Conservation (phyloP, 2,329 filamentous ascomycete genomes). For the Fusarium solani-melongenae region DNA sequence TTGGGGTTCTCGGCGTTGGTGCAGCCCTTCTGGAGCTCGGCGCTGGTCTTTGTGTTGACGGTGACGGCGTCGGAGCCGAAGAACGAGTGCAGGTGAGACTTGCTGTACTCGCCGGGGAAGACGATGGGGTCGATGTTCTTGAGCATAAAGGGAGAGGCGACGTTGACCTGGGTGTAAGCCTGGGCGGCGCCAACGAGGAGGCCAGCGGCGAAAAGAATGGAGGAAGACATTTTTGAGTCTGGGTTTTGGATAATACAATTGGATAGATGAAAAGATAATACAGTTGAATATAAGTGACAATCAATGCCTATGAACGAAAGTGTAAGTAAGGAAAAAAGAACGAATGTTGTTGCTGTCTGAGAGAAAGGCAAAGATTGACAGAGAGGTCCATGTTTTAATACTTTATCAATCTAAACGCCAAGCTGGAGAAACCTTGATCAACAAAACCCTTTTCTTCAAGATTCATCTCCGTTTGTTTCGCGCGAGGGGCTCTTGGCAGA, state of each 20-base stretch:
- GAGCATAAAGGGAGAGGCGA: background rate
- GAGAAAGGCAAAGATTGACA: background rate
- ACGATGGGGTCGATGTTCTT: background rate
- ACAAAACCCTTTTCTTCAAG: background rate
- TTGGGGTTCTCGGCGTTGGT: slow-evolving; percentile 58
- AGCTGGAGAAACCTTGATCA: background rate
- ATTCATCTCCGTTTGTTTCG: background rate
- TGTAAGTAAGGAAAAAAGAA: background rate
- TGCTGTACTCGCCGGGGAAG: background rate
- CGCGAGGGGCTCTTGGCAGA: background rate
- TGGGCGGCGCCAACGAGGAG: background rate
- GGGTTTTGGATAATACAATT: background rate
- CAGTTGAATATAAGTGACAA: background rate
- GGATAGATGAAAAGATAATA: background rate
- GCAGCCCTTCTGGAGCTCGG: slow-evolving; percentile 55
- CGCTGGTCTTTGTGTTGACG: slow-evolving; percentile 43
- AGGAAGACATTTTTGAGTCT: background rate
- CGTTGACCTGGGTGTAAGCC: background rate
- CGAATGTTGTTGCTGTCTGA: background rate
- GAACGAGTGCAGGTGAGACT: slow-evolving; percentile 27
- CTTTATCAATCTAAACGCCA: background rate
- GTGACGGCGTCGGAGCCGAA: slow-evolving; percentile 50
- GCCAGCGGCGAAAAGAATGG: background rate
- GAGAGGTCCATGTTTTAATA: background rate
- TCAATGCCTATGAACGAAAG: background rate